Evolutionary conservation across 108 stramenopile species (phyloP), one percentile per base, ranked within the genome.

Genomic region (Nitzschia inconspicua): DNA sequence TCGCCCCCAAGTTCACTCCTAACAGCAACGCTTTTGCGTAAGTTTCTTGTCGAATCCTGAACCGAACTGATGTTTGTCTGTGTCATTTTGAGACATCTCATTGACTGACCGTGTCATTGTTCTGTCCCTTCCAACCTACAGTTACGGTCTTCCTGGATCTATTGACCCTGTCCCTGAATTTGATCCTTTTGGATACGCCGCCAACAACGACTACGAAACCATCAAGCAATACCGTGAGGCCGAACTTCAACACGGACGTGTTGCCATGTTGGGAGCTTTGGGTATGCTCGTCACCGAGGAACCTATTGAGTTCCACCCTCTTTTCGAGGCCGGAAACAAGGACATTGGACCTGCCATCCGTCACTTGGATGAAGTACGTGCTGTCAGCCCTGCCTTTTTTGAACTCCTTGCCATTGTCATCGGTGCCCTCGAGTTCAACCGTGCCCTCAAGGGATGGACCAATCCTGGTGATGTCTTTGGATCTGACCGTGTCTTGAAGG

Each of bases 181-280:
- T 64, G 84, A 85, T 48, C 80, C 80, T 27, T 61, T 79, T 36
- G 75, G 76, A 31, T 78, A 82, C 44, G 75, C 80, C 73, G 84
- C 68, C 26, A 66, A 73, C 16, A 72, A 68, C 36, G 79, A 83
- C 36, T 63, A 53, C 46, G 68, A 60, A 34, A 76, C 80, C 63
- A 62, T 84, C 42, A 84, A 84, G 68, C 83, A 83, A 57, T 92
- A 80, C 78, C 85, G 86, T 41, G 91, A 92, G 75, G 88, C 91
- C 20, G 87, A 88, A 53, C 66, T 84, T 31, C 72, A 78, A 39
- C 87, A 88, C 60, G 87, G 87, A 72, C 83, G 87, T 76, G 82
- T 86, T 47, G 56, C 80, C 50, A 86, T 86, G 84, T 79, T 86
- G 39, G 84, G 78, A 22, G 70, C 69, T 31, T 22, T 89, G 30